Conservation (phyloP, 176 grass and related monocot genomes). For the Musa troglodytarum region DNA sequence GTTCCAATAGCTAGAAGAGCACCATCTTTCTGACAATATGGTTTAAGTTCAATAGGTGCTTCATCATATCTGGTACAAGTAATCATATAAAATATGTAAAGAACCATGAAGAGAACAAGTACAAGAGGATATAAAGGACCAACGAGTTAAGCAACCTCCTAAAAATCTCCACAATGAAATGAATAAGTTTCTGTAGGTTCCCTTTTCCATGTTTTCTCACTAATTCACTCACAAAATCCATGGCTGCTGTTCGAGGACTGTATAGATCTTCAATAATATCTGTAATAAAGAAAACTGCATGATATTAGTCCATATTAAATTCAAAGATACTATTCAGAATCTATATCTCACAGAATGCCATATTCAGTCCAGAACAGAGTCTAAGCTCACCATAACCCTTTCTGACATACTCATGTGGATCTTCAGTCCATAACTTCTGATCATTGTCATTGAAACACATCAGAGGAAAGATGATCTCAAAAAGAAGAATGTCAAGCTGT, state of each 20-base stretch:
- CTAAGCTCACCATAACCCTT: conserved; percentile 81
- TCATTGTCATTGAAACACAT: conserved; percentile 99
- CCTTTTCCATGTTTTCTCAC: conserved; percentile 79
- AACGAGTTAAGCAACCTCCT: conserved; percentile 34
- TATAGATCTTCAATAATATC: conserved; percentile 96
- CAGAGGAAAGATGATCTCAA: conserved; percentile 91
- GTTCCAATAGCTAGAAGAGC: conserved; percentile 89
- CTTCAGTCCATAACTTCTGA: conserved; percentile 83
- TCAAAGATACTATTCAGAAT: background rate
- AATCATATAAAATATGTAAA: conserved; percentile 15
- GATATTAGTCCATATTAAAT: background rate
- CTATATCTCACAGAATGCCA: background rate
- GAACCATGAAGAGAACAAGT: background rate
- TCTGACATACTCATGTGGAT: conserved; percentile 97
- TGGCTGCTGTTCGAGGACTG: conserved; percentile 81
- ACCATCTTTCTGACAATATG: conserved; percentile 88
- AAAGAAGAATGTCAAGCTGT: conserved; percentile 75
- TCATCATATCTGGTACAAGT: conserved; percentile 56
- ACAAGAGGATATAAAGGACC: background rate
- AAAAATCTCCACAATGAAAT: conserved; percentile 83
- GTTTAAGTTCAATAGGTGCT: conserved; percentile 43
- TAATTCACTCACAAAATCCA: conserved; percentile 94
- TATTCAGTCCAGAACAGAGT: conserved; percentile 6
- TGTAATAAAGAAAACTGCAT: conserved; percentile 20
- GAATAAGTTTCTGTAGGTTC: conserved; percentile 84